Percentiles rank a stretch among this genome's conserved stretches.
Conservation (phyloP, 345 rosid genomes). For the Salix viminalis region DNA sequence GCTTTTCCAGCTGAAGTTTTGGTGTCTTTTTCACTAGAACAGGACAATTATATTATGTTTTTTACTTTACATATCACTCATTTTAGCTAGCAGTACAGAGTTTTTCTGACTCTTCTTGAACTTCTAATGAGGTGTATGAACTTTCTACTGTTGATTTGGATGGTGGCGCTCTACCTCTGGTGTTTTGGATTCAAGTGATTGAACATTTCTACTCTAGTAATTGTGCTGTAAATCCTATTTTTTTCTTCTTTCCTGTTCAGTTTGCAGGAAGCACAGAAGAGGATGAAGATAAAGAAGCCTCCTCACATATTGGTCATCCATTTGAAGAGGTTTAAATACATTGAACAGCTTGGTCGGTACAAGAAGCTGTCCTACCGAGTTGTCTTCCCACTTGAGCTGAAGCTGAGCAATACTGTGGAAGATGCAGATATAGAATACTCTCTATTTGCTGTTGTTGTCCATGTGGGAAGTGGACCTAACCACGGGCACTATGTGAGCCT, state of each 20-base stretch:
- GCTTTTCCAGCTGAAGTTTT: background rate
- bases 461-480: constrained; percentile 96
- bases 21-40: background rate
- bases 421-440: constrained; percentile 89
- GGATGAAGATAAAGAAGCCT: constrained; percentile 99
- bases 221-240: background rate
- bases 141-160: background rate
- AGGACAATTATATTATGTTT: background rate
- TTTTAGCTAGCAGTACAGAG: background rate
- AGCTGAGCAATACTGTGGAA: constrained; percentile 89
- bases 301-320: constrained; percentile 91
- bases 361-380: constrained; percentile 93
- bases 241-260: constrained; percentile 39
- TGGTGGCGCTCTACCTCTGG: background rate
- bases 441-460: constrained; percentile 94
- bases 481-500: constrained; percentile 97
- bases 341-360: constrained; percentile 91
- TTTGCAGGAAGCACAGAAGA: constrained; percentile 97
- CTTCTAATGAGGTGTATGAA: background rate
- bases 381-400: constrained; percentile 90
- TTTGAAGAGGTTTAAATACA: constrained; percentile 91
- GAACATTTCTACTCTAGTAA: background rate
- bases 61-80: background rate
- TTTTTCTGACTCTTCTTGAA: background rate
- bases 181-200: background rate